phyloP scores from a whole-genome alignment of 331 rosid genomes.

The Malus hybrid region DNA sequence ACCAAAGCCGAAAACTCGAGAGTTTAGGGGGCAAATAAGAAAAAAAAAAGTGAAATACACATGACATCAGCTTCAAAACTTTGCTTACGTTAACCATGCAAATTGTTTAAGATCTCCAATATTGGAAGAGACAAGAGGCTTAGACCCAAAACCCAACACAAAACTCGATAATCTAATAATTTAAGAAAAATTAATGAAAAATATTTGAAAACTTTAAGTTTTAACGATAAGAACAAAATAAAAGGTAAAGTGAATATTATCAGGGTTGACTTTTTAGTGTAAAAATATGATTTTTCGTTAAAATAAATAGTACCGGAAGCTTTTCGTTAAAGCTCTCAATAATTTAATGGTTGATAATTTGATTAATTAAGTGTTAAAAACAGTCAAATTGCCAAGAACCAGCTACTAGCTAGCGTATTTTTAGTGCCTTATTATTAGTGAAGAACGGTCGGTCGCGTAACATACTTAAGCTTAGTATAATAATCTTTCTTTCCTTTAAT shows the following conservation, averaged over 20 bases:
- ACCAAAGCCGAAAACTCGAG: neutral
- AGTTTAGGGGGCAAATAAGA: neutral
- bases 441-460: neutral
- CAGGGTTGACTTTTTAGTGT: no score
- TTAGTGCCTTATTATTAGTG: neutral
- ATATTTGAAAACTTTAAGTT: no score
- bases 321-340: no score
- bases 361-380: neutral
- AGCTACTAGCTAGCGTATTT: neutral
- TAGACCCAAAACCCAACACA: neutral
- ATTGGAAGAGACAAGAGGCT: neutral
- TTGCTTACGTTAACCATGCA: constrained; percentile 12
- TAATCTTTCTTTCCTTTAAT: neutral
- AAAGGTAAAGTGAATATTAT: no score
- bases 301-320: accelerated
- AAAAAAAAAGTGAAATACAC: neutral
- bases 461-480: neutral
- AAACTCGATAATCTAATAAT: neutral
- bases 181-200: accelerated
- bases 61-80: constrained; percentile 16
- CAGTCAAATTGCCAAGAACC: neutral
- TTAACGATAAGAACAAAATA: no score
- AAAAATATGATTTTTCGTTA: no score
- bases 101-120: neutral
- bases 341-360: neutral